A percentile compares a stretch with the other conserved stretches of the same genome.
Evolutionary conservation across 2,329 filamentous ascomycete genomes (phyloP).

Genomic region (Ampelomyces quisqualis): DNA sequence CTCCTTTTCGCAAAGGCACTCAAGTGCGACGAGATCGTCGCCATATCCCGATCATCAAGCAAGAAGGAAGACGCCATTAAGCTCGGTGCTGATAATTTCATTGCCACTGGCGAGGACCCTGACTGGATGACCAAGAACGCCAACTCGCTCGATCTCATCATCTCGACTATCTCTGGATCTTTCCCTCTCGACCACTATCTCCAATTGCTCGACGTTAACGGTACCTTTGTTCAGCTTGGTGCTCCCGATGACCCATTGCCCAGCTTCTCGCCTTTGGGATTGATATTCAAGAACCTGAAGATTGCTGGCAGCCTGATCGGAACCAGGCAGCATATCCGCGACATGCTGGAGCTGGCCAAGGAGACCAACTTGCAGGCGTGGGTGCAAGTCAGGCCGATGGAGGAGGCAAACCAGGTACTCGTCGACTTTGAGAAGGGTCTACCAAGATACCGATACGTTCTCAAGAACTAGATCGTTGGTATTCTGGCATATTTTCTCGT

Average conservation of each 20-base stretch:
- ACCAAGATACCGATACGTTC: constrained; percentile 48
- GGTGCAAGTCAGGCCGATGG: constrained; percentile 47
- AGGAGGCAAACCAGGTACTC: constrained; percentile 40
- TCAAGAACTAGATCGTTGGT: constrained; percentile 23
- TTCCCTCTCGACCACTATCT: constrained; percentile 64
- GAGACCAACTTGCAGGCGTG: constrained; percentile 46
- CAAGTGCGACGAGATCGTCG: constrained; percentile 65
- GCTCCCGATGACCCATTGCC: constrained; percentile 60
- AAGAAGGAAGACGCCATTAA: constrained; percentile 64
- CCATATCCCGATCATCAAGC: constrained; percentile 60
- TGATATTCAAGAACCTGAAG: constrained; percentile 58
- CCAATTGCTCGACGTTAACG: constrained; percentile 58
- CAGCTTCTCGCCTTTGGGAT: constrained; percentile 53
- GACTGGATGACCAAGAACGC: constrained; percentile 60
- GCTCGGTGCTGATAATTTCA: constrained; percentile 63
- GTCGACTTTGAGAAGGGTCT: constrained; percentile 42
- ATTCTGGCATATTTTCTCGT: too few relatives aligned
- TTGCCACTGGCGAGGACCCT: constrained; percentile 59
- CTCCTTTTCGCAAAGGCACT: constrained; percentile 70
- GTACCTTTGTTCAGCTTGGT: constrained; percentile 66
- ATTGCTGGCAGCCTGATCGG: constrained; percentile 66
- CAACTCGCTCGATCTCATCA: constrained; percentile 58
- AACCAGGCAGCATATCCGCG: constrained; percentile 62
- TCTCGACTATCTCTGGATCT: constrained; percentile 58
- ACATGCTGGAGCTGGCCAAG: constrained; percentile 49